Evolutionary conservation across 352 stramenopile genomes (phyloP).

Genomic region (Pythium aquatile): DNA sequence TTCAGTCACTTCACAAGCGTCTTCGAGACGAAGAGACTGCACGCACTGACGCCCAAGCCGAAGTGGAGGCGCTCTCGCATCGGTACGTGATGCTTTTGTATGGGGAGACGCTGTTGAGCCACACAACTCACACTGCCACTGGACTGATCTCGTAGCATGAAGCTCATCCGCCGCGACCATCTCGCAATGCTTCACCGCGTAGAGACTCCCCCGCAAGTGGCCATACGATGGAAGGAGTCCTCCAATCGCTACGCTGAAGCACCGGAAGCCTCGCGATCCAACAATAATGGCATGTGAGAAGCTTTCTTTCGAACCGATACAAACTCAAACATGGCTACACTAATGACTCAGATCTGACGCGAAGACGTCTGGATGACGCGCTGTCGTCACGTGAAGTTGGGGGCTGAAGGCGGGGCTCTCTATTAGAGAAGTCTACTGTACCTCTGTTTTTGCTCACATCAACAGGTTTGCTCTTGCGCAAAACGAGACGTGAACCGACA

Average conservation of each 20-base stretch:
- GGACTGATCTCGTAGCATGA: slow-evolving; percentile 25
- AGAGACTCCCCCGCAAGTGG: slow-evolving; percentile 25
- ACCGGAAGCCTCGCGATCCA: not conserved
- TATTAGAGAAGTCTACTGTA: slow-evolving; percentile 28
- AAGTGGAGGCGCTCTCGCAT: slow-evolving; percentile 38
- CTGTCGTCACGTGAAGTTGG: slow-evolving; percentile 5
- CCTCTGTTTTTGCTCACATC: slow-evolving; percentile 38
- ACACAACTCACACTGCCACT: not conserved
- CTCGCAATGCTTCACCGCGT: slow-evolving; percentile 38
- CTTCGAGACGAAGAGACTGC: slow-evolving; percentile 37
- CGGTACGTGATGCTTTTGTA: slow-evolving; percentile 21
- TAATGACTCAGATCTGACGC: slow-evolving; percentile 9
- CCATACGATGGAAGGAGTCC: slow-evolving; percentile 23
- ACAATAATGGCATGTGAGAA: no score
- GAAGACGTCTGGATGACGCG: slow-evolving; percentile 9
- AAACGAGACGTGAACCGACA: slow-evolving; percentile 24
- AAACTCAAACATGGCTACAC: not conserved
- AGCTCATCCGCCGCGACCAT: slow-evolving; percentile 39
- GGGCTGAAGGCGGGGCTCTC: slow-evolving; percentile 2
- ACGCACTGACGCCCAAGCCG: slow-evolving; percentile 32
- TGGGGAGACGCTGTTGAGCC: no score
- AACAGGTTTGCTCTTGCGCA: slow-evolving; percentile 24
- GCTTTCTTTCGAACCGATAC: not conserved
- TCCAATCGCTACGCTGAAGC: not conserved
- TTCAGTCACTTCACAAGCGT: slow-evolving; percentile 38